A percentile compares a stretch with the other conserved stretches of the same genome.
phyloP scores from a whole-genome alignment of 2,329 filamentous ascomycete species.

The Aspergillus novofumigatus region DNA sequence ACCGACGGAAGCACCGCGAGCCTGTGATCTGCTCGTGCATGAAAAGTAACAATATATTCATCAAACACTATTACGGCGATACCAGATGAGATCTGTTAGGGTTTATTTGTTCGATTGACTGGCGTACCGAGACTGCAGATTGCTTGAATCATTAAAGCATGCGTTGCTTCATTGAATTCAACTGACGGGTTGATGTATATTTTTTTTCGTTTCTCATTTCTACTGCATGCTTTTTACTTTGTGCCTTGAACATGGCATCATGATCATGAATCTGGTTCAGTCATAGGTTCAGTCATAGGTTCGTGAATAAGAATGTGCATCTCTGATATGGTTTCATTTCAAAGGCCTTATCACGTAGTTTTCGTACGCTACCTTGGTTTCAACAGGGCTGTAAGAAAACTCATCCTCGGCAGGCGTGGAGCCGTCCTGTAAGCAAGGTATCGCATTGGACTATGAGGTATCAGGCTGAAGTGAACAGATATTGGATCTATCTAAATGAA shows the following conservation, averaged over 20 bases:
- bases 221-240: not conserved
- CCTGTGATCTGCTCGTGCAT: slow-evolving; percentile 12
- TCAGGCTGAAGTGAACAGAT: not conserved
- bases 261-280: not conserved
- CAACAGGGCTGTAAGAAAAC: not conserved
- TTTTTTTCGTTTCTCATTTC: slow-evolving; percentile 4
- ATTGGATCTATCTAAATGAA: not conserved
- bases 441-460: not conserved
- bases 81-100: slow-evolving; percentile 6
- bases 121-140: not conserved
- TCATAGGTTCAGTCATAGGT: not conserved
- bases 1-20: slow-evolving; percentile 27
- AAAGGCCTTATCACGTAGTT: not conserved
- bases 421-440: not conserved
- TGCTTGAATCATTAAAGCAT: slow-evolving; percentile 13
- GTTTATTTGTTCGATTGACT: slow-evolving; percentile 2
- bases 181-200: slow-evolving; percentile 10
- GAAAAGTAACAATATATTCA: not conserved
- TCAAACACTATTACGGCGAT: slow-evolving; percentile 7
- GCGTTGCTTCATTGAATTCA: not conserved
- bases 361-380: slow-evolving; percentile 1
- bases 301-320: not conserved
- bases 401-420: slow-evolving; percentile 34
- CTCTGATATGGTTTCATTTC: not conserved
- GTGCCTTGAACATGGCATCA: not conserved